phyloP scores from a whole-genome alignment of 176 grass and related monocot species.

The Canna indica region DNA sequence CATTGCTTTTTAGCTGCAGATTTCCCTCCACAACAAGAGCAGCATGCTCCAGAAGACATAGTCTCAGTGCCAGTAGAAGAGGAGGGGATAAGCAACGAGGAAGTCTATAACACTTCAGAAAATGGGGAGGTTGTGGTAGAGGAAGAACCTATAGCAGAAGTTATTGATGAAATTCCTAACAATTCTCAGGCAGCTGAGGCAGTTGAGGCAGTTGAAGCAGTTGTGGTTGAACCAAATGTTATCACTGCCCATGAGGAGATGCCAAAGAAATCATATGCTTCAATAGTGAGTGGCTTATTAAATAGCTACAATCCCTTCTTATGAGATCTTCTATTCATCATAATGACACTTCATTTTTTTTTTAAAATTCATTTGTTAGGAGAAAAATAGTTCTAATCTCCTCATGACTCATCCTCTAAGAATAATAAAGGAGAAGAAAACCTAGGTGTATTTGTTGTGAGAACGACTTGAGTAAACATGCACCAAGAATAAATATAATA shows the following conservation, averaged over 20 bases:
- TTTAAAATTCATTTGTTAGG: neutral
- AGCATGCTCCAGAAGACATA: neutral
- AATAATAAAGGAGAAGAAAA: no score
- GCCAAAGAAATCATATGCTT: slow-evolving; percentile 93
- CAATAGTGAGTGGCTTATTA: slow-evolving; percentile 53
- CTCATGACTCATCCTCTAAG: no score
- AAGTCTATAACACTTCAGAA: slow-evolving; percentile 53
- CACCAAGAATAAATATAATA: no score
- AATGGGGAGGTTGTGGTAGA: slow-evolving; percentile 40
- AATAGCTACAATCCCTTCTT: neutral
- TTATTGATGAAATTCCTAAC: slow-evolving; percentile 51
- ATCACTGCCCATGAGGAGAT: slow-evolving; percentile 29
- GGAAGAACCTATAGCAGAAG: slow-evolving; percentile 42
- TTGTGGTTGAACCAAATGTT: neutral
- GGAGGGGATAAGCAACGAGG: slow-evolving; percentile 24
- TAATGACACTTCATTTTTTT: neutral
- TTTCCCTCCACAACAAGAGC: slow-evolving; percentile 16
- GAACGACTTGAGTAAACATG: no score
- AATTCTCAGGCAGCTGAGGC: slow-evolving; percentile 11
- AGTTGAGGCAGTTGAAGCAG: neutral
- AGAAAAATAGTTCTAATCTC: no score
- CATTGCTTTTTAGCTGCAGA: neutral
- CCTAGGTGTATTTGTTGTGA: no score
- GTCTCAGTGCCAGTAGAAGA: slow-evolving; percentile 20
- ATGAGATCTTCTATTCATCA: neutral